A percentile compares a stretch with the other conserved stretches of the same genome.
Conservation (phyloP, 805 yeast species). For the Candida dajiaensis region DNA sequence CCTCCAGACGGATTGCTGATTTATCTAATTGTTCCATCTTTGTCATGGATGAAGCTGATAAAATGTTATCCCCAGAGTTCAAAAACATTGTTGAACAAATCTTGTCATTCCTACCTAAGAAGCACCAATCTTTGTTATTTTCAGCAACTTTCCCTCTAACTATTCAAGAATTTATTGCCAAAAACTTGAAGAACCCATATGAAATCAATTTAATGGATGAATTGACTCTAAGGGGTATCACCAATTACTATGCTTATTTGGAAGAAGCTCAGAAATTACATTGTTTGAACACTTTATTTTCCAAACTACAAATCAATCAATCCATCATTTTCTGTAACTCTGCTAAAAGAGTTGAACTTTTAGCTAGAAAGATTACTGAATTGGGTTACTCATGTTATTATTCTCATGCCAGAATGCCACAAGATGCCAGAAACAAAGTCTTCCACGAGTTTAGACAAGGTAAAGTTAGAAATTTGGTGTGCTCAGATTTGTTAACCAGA, state of each 20-base stretch:
- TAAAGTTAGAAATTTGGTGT: conserved; percentile 92
- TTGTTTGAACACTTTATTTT: conserved; percentile 90
- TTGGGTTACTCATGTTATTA: conserved; percentile 94
- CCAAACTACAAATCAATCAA: conserved; percentile 92
- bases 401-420: conserved; percentile 97
- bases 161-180: conserved; percentile 88
- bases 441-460: conserved; percentile 99
- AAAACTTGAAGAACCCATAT: conserved; percentile 84
- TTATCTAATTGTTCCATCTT: conserved; percentile 80
- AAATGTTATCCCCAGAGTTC: conserved; percentile 89
- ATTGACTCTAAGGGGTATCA: conserved; percentile 89
- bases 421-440: conserved; percentile 93
- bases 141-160: conserved; percentile 96
- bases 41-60: conserved; percentile 98
- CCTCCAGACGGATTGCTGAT: conserved; percentile 82
- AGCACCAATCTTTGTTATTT: conserved; percentile 80
- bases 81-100: conserved; percentile 83
- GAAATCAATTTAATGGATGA: conserved; percentile 98
- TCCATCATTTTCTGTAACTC: conserved; percentile 97
- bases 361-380: conserved; percentile 94
- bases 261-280: conserved; percentile 95
- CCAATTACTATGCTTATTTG: conserved; percentile 97
- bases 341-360: conserved; percentile 89
- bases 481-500: conserved; percentile 93
- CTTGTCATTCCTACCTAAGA: conserved; percentile 69